Evolutionary conservation across 495 filamentous ascomycete genomes (phyloP).

Genomic region (Diplogelasinospora grovesii): DNA sequence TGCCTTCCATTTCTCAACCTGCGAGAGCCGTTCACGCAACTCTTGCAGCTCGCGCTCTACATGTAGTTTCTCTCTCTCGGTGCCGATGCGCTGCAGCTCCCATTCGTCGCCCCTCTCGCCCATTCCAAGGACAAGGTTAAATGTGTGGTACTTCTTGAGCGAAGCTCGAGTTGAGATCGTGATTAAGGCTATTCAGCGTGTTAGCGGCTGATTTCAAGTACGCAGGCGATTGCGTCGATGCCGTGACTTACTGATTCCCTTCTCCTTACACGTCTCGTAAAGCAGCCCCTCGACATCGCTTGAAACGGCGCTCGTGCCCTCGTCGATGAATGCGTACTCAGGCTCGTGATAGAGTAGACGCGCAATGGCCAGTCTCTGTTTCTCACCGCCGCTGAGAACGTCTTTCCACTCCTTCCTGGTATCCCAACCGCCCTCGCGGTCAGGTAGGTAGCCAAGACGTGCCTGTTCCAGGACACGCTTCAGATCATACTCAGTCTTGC

Average conservation of each 20-base stretch:
- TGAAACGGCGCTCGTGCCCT: conserved; percentile 88
- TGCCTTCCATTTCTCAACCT: conserved; percentile 77
- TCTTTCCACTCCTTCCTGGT: conserved; percentile 98
- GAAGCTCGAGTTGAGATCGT: conserved; percentile 90
- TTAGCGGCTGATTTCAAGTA: conserved; percentile 18
- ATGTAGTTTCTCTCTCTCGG: conserved; percentile 79
- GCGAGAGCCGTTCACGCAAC: conserved; percentile 66
- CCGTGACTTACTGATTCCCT: conserved; percentile 73
- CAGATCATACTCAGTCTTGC: conserved; percentile 66
- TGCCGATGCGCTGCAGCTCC: conserved; percentile 90
- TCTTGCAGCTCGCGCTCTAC: conserved; percentile 86
- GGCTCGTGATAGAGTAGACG: conserved; percentile 92
- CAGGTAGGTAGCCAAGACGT: conserved; percentile 77
- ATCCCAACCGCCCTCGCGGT: conserved; percentile 95
- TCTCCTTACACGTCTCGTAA: conserved; percentile 86
- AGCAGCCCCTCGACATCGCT: conserved; percentile 91
- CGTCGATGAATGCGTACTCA: conserved; percentile 86
- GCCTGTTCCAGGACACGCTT: conserved; percentile 73
- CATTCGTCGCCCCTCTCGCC: conserved; percentile 63
- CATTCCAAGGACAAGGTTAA: conserved; percentile 73
- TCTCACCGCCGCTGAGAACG: conserved; percentile 93
- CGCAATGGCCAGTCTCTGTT: conserved; percentile 89
- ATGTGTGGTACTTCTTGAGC: conserved; percentile 91
- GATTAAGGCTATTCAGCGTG: conserved; percentile 54
- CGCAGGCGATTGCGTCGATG: background rate